These are phyloP conservation scores for Russula dissimulans DNA, from an alignment of 768 basidiomycete species.

Conservation along the genomic window DNA sequence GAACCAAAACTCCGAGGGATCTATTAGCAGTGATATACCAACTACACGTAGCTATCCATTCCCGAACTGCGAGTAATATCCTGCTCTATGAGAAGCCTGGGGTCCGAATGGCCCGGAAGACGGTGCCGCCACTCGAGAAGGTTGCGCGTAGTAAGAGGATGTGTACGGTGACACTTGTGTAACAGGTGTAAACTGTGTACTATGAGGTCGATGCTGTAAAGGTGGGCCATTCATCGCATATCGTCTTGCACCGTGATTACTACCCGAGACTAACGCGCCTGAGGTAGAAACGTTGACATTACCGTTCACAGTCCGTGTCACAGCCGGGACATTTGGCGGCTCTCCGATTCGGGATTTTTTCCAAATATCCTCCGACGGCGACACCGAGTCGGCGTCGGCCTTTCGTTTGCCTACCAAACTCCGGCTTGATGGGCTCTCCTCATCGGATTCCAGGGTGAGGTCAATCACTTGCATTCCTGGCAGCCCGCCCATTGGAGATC, in stretches of 20 bases:
- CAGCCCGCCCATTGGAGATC: constrained; percentile 5
- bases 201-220: constrained; percentile 10
- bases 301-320: constrained; percentile 10
- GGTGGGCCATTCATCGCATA: constrained; percentile 13
- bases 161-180: constrained; percentile 1
- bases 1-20: neutral
- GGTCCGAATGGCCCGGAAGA: constrained; percentile 11
- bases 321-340: constrained; percentile 12
- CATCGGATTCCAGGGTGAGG: constrained; percentile 72
- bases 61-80: constrained; percentile 12
- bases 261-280: constrained; percentile 7
- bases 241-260: constrained; percentile 15
- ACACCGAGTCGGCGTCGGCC: constrained; percentile 38
- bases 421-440: constrained; percentile 41
- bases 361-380: constrained; percentile 62
- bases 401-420: constrained; percentile 52
- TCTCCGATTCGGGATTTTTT: constrained; percentile 48
- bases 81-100: constrained; percentile 14
- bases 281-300: constrained; percentile 16
- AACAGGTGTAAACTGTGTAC: constrained; percentile 1
- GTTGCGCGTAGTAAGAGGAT: constrained; percentile 5
- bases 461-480: constrained; percentile 57
- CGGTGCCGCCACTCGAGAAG: constrained; percentile 1
- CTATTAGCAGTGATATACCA: too few relatives aligned
- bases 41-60: constrained; percentile 3